Conservation (phyloP, 208 protist species). For the Acanthamoeba triangularis region DNA sequence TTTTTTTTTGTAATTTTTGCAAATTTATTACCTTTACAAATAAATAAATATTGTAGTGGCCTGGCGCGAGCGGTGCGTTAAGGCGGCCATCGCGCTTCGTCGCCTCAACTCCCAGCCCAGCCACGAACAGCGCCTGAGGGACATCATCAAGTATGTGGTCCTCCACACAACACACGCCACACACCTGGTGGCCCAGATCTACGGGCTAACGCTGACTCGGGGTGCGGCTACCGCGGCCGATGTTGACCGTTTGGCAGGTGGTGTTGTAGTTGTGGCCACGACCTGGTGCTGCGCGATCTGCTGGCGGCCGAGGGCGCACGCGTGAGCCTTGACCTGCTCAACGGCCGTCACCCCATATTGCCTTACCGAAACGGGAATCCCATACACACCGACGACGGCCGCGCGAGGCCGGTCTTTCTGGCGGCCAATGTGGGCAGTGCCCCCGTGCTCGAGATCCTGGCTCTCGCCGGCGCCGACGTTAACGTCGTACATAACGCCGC, state of each 20-base stretch:
- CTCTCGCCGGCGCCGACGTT: slow-evolving; percentile 26
- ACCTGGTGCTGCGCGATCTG: not conserved
- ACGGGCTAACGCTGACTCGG: too few relatives aligned
- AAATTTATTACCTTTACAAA: not conserved
- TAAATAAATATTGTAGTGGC: too few relatives aligned
- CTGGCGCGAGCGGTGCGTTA: not conserved
- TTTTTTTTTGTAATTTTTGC: not conserved
- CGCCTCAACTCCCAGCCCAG: not conserved
- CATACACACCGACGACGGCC: not conserved
- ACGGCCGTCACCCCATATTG: not conserved
- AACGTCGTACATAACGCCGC: not conserved
- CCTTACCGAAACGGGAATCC: too few relatives aligned
- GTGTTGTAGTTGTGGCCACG: not conserved
- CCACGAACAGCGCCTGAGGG: not conserved
- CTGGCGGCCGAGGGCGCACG: not conserved
- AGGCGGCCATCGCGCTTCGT: not conserved
- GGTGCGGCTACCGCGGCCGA: too few relatives aligned
- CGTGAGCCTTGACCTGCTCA: slow-evolving; percentile 7
- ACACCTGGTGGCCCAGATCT: too few relatives aligned
- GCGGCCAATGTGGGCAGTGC: not conserved
- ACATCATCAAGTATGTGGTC: not conserved
- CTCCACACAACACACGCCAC: too few relatives aligned
- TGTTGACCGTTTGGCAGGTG: not conserved
- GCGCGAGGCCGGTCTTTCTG: not conserved
- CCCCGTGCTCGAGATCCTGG: not conserved